phyloP scores from a whole-genome alignment of 768 basidiomycete genomes.

The Rhizopogon vinicolor region DNA sequence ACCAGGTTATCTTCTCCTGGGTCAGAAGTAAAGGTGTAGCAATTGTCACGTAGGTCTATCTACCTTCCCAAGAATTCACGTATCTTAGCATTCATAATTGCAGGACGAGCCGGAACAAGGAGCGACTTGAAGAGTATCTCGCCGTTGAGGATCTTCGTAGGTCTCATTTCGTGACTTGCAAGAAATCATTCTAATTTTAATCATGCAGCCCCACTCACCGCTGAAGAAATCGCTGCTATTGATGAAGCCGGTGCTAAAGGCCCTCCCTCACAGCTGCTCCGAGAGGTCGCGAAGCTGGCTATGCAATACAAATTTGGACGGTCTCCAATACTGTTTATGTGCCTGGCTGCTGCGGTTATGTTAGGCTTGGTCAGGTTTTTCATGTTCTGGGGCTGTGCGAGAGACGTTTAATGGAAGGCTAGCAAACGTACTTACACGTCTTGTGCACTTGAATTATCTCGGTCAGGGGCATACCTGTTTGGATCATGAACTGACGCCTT shows the following conservation, averaged over 20 bases:
- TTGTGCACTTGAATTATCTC: background rate
- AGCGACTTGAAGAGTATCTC: slow-evolving; percentile 65
- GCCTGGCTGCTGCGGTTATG: background rate
- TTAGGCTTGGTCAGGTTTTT: background rate
- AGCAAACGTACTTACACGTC: background rate
- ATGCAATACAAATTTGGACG: background rate
- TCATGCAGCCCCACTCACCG: slow-evolving; percentile 43
- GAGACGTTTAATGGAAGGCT: background rate
- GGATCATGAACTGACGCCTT: too few relatives aligned
- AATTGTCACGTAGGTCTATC: slow-evolving; percentile 53
- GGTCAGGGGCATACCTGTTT: background rate
- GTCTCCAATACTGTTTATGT: background rate
- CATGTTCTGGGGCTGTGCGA: background rate
- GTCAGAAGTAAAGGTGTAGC: slow-evolving; percentile 60
- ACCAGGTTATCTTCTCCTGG: slow-evolving; percentile 70
- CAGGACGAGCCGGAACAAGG: slow-evolving; percentile 57
- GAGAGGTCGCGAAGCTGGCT: background rate
- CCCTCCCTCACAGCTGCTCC: slow-evolving; percentile 25
- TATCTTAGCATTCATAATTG: background rate
- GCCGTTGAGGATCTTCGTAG: slow-evolving; percentile 54
- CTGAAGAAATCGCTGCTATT: slow-evolving; percentile 57
- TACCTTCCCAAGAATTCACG: background rate
- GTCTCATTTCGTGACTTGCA: slow-evolving; percentile 6
- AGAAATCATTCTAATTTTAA: background rate
- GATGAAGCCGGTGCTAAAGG: slow-evolving; percentile 58